phyloP scores from a whole-genome alignment of 257 asterid species.

The Jasminum sambac region DNA sequence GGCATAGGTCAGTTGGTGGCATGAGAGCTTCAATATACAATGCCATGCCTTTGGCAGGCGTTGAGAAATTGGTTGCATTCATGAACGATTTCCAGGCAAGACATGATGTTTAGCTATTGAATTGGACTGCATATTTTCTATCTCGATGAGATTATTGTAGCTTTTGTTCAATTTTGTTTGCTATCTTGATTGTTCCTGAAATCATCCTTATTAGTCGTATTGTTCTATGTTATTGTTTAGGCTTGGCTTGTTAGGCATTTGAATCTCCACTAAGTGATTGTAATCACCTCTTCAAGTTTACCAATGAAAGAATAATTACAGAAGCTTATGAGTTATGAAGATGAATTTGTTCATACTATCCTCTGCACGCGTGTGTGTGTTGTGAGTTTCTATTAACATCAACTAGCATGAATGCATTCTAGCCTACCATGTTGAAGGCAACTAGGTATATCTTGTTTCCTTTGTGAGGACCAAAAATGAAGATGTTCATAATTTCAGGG shows the following conservation, averaged over 20 bases:
- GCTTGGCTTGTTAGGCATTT: not conserved
- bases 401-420: not conserved
- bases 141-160: not conserved
- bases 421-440: not conserved
- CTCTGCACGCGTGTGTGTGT: not conserved
- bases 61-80: slow-evolving; percentile 84
- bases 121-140: not conserved
- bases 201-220: not conserved
- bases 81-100: slow-evolving; percentile 94
- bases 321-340: not conserved
- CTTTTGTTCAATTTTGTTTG: not conserved
- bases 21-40: slow-evolving; percentile 98
- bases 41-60: slow-evolving; percentile 95
- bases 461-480: not conserved
- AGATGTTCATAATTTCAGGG: not conserved
- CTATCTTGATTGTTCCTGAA: not conserved
- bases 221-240: not conserved
- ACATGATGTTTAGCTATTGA: slow-evolving; percentile 43
- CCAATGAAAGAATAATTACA: not conserved
- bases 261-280: not conserved
- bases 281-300: not conserved
- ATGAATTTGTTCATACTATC: not conserved
- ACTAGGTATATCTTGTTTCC: not conserved
- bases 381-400: too few species aligned
- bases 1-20: slow-evolving; percentile 94